Evolutionary conservation across 140 eudicot genomes (phyloP), one percentile per base, ranked within the genome.

Genomic region (Ambrosia hybrid): DNA sequence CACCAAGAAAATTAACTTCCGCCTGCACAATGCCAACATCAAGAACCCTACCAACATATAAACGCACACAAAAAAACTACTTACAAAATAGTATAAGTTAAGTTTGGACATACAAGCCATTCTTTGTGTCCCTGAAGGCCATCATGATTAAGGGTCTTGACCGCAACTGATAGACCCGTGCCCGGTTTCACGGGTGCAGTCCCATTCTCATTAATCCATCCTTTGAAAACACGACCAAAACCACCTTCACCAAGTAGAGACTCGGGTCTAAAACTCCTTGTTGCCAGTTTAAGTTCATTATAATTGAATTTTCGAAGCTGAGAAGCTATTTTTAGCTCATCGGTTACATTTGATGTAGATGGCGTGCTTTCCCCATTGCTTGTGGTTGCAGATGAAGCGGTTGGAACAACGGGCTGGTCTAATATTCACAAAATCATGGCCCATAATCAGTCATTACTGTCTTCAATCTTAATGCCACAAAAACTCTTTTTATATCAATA

Each of bases 101-200:
- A 55, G n/a, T 45, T 14, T 9, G 9, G 38, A 9, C 91, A 6
- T 86, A 92, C 98, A 39, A 91, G 89, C 97, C 97, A 91, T 79
- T 91, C 97, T 83, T 77, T 89, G 76, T 92, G 98, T 73, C 98
- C 98, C 89, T 93, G 98, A 65, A 90, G 88, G 48, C 98, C 98
- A 75, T 87, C 91, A 46, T 88, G 92, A 70, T 93, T 93, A 65
- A 90, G 92, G 51, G 96, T 93, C 77, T 93, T 93, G 37, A 93
- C 98, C 0, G 98, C 98, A 80, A 93, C 98, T 0, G 96, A 70
- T 62, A 90, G 86, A 11, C 97, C 97, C 0, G 92, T 81, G 26
- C 98, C 95, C 2, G 96, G 84, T 73, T 82, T 90, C 45, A 81
- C 95, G 0, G 97, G 91, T 2, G 86, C 68, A 10, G 85, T 84